These are phyloP conservation scores for Balakata baccata DNA, from an alignment of 345 rosid species.

Conservation along the genomic window DNA sequence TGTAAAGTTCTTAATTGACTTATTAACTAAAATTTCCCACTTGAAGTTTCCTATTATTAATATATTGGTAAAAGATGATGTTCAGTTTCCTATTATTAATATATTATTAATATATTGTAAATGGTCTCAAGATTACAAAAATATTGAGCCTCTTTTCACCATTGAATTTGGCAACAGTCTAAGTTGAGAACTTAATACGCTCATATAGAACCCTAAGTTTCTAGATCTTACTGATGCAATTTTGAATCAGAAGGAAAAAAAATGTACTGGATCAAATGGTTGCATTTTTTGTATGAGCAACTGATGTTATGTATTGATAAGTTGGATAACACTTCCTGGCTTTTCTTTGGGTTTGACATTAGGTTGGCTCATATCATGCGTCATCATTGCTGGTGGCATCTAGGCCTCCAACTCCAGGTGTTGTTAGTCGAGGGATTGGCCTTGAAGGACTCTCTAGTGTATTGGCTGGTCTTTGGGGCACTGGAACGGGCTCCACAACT, in stretches of 20 bases:
- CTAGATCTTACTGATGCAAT: neutral
- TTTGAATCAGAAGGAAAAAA: neutral
- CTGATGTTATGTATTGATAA: neutral
- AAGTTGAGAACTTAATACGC: neutral
- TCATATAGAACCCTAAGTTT: neutral
- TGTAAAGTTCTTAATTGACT: neutral
- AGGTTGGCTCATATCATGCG: slow-evolving; percentile 98
- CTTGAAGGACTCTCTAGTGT: slow-evolving; percentile 87
- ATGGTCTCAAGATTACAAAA: neutral
- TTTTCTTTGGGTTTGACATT: slow-evolving; percentile 19
- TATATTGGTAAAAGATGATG: neutral
- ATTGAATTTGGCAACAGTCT: neutral
- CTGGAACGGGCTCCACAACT: slow-evolving; percentile 92
- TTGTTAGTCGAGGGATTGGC: slow-evolving; percentile 90
- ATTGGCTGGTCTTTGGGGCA: slow-evolving; percentile 99
- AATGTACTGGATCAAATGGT: neutral
- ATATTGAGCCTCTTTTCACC: neutral
- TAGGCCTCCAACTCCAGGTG: slow-evolving; percentile 88
- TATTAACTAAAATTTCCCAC: neutral
- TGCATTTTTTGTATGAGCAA: neutral
- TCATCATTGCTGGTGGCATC: slow-evolving; percentile 85
- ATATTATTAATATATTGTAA: neutral
- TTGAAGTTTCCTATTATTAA: neutral
- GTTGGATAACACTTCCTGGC: slow-evolving; percentile 9
- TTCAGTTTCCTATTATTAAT: neutral